These are phyloP conservation scores for Herpetospermum pedunculosum DNA, from an alignment of 306 rosid species.

Conservation along the genomic window DNA sequence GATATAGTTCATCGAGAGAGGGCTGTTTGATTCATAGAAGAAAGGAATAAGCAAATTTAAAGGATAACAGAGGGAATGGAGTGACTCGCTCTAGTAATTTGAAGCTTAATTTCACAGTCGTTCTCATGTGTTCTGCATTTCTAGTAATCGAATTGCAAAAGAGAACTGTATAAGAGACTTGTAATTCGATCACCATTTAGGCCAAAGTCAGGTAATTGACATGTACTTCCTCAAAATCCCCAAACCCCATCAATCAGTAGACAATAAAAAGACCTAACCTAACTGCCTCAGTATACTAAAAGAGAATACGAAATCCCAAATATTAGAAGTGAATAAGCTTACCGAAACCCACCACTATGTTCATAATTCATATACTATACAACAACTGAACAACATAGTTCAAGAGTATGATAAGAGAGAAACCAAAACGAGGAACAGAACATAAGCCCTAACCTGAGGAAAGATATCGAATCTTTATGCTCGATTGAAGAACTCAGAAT, in stretches of 20 bases:
- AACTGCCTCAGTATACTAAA: not conserved
- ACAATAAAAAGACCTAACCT: not conserved
- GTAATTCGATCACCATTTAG: not conserved
- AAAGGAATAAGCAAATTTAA: not conserved
- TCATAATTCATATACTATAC: not conserved
- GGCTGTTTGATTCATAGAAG: not conserved
- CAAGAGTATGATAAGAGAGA: too few species aligned
- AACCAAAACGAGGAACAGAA: not conserved
- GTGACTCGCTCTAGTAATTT: not conserved
- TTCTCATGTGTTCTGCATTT: not conserved
- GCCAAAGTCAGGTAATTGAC: too few species aligned
- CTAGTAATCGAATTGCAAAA: not conserved
- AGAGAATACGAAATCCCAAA: not conserved
- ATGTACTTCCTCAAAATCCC: too few species aligned
- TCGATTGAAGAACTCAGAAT: constrained; percentile 42
- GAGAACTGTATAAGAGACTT: not conserved
- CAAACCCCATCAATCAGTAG: too few species aligned
- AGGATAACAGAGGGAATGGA: not conserved
- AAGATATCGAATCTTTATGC: constrained; percentile 22
- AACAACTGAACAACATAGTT: not conserved
- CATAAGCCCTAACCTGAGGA: constrained; percentile 28
- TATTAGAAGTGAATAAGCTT: not conserved
- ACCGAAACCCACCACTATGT: not conserved
- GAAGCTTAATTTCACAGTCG: not conserved
- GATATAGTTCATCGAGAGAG: not conserved